Percentiles rank a stretch among this genome's conserved stretches.
These are phyloP conservation scores for Vigna mungo DNA, from an alignment of 306 rosid genomes.

Conservation along the genomic window DNA sequence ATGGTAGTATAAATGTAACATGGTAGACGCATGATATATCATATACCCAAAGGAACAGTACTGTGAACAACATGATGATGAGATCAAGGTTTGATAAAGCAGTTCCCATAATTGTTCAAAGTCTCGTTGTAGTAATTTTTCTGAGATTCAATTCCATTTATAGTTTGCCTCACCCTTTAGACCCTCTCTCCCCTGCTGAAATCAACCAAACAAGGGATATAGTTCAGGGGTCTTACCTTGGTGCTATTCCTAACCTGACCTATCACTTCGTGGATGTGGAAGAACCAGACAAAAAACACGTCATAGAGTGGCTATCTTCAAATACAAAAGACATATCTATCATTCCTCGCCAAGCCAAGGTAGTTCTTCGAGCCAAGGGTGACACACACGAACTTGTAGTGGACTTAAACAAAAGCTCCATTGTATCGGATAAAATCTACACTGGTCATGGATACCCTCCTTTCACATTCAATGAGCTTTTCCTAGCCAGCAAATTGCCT, in stretches of 20 bases:
- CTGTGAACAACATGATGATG: constrained; percentile 16
- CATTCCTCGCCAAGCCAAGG: constrained; percentile 70
- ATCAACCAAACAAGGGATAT: constrained; percentile 61
- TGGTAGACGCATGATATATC: constrained; percentile 5
- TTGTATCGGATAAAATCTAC: constrained; percentile 62
- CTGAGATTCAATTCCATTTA: constrained; percentile 43
- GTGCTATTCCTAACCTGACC: constrained; percentile 71
- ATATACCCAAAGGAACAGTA: constrained; percentile 23
- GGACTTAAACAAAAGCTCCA: constrained; percentile 58
- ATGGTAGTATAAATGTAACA: constrained; percentile 32
- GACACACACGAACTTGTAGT: constrained; percentile 69
- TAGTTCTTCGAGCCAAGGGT: constrained; percentile 69
- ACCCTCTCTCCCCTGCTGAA: constrained; percentile 74
- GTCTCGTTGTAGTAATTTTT: constrained; percentile 46
- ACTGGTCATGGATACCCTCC: constrained; percentile 85
- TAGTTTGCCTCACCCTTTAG: constrained; percentile 70
- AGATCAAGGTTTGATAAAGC: constrained; percentile 4
- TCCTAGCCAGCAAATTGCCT: constrained; percentile 74
- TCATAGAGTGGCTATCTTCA: constrained; percentile 73
- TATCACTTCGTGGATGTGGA: constrained; percentile 76
- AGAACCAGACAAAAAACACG: constrained; percentile 76
- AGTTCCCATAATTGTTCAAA: constrained; percentile 54
- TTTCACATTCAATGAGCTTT: constrained; percentile 67
- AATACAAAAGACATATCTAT: constrained; percentile 34
- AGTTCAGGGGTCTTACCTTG: constrained; percentile 64